Base-by-base conservation (phyloP, 768 basidiomycete genomes). In the Boletus edulis region DNA sequence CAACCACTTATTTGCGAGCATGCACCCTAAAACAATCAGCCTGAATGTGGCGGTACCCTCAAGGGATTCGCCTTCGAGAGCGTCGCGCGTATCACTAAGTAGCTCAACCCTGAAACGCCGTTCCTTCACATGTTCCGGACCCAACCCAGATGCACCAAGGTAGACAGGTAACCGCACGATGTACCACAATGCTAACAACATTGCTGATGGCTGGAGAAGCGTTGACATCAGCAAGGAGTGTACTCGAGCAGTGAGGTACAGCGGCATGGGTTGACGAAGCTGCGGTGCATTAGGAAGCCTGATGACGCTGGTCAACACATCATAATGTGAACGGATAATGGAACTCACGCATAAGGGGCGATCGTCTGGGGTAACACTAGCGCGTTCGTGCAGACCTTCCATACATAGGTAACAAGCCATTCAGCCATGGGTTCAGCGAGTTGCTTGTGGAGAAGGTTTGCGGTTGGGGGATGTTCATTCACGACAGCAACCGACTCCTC, bases 1-100 rank as follows among this genome's bases (percentile, higher is more conserved):
- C 59, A 92, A 66, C 90, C 90, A 91, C 72, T 92, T 92, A 70
- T 91, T 91, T 18, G 89, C 88, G 34, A 92, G 74, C 89, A 92
- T 91, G 58, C 84, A 90, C 18, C 90, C 90, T 22, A 92, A 76
- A 22, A 92, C 80, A 54, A 91, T 76, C 41, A 92, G 76, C 50
- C 87, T 82, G 70, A 91, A 91, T 12, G 86, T 83, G 1, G 83
- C 84, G 55, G 77, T 79, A 7, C 77, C 75, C 65, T 89, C 87
- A 46, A 75, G 70, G 4, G 73, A 71, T 44, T 83, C 81, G 2
- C 62, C 60, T 39, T 83, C 82, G 27, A 70, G 63, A n/a, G 70
- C 54, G 18, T 75, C 63, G 44, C 69, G 68, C 17, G 69, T 63
- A 56, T 83, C 82, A 54, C 82, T 82, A 15, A 91, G 71, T 15